Conservation (phyloP, 345 rosid genomes). For the Salix purpurea region DNA sequence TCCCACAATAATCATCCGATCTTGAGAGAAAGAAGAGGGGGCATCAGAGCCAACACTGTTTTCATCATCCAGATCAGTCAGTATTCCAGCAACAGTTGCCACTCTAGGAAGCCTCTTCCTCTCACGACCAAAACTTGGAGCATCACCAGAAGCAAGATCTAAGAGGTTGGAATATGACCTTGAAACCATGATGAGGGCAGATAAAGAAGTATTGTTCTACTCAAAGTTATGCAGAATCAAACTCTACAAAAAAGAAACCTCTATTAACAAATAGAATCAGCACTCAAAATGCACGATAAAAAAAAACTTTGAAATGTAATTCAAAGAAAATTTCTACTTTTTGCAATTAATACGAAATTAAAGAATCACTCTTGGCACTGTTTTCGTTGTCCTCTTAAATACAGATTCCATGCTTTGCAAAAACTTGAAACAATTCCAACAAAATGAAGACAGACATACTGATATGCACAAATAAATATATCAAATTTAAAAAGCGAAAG, state of each 20-base stretch:
- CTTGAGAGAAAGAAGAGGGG: slow-evolving; percentile 73
- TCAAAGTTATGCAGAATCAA: slow-evolving; percentile 16
- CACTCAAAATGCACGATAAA: neutral
- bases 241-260: neutral
- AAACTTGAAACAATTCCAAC: neutral
- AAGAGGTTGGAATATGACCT: slow-evolving; percentile 91
- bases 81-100: slow-evolving; percentile 81
- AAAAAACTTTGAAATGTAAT: neutral
- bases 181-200: slow-evolving; percentile 52
- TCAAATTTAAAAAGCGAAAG: neutral
- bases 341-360: neutral
- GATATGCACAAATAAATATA: neutral
- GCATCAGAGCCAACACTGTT: slow-evolving; percentile 77
- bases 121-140: slow-evolving; percentile 52
- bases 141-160: slow-evolving; percentile 77
- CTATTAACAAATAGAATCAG: neutral
- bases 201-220: slow-evolving; percentile 2
- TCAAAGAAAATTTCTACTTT: neutral
- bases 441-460: neutral
- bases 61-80: slow-evolving; percentile 81
- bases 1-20: slow-evolving; percentile 81
- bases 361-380: neutral
- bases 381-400: neutral
- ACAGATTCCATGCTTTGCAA: neutral
- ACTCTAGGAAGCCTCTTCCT: slow-evolving; percentile 80